Percentiles rank a stretch among this genome's conserved stretches.
phyloP scores from a whole-genome alignment of 2,329 filamentous ascomycete genomes.

The Diaporthe sp. region DNA sequence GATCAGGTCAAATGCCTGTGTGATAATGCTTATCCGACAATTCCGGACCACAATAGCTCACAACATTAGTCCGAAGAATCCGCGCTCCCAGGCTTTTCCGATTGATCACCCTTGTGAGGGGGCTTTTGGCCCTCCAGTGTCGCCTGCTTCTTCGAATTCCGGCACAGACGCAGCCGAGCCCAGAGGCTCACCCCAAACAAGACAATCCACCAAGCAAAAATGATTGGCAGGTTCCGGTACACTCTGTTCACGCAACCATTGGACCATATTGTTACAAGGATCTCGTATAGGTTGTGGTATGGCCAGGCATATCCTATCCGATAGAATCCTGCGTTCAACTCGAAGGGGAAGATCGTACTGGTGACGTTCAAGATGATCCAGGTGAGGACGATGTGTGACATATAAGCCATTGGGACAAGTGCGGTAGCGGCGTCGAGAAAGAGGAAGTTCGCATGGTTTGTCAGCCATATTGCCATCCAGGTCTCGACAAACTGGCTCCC shows the following conservation, averaged over 20 bases:
- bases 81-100: background rate
- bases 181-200: background rate
- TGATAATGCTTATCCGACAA: background rate
- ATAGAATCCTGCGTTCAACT: conserved; percentile 57
- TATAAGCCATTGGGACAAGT: conserved; percentile 52
- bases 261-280: conserved; percentile 59
- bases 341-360: conserved; percentile 54
- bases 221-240: conserved; percentile 56
- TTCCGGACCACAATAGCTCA: background rate
- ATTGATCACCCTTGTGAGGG: background rate
- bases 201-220: conserved; percentile 57
- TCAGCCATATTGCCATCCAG: conserved; percentile 55
- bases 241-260: conserved; percentile 55
- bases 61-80: background rate
- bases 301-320: conserved; percentile 55
- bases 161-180: conserved; percentile 1
- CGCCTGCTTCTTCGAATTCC: conserved; percentile 5
- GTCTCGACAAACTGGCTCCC: conserved; percentile 44
- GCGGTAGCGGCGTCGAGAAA: conserved; percentile 52
- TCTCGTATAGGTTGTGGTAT: conserved; percentile 51
- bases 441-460: conserved; percentile 58
- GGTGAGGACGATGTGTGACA: conserved; percentile 59
- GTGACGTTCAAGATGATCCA: conserved; percentile 59
- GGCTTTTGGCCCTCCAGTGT: background rate
- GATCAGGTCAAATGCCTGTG: no score